A percentile compares a stretch with the other conserved stretches of the same genome.
Evolutionary conservation across 768 basidiomycete species (phyloP).

Genomic region (Sporobolomyces phaffii): DNA sequence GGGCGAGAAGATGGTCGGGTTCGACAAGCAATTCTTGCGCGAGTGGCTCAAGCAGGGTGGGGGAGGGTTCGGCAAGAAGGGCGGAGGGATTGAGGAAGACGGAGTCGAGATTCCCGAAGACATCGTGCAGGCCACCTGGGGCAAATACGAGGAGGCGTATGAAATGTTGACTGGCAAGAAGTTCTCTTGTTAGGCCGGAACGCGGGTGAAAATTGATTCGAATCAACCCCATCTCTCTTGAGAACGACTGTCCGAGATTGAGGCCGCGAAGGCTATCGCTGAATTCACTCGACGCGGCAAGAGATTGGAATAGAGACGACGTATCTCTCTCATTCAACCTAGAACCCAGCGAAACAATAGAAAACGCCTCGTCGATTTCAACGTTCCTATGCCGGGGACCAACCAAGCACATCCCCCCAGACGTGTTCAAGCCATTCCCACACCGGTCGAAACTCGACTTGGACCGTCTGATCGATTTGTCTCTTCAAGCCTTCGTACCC

Average conservation of each 20-base stretch:
- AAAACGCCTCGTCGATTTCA: too few species aligned
- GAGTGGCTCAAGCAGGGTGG: slow-evolving; percentile 69
- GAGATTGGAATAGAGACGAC: too few species aligned
- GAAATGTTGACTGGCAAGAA: slow-evolving; percentile 47
- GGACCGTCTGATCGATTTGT: background rate
- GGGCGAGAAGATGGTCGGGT: slow-evolving; percentile 75
- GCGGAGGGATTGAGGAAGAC: slow-evolving; percentile 55
- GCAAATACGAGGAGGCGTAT: slow-evolving; percentile 70
- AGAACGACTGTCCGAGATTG: too few species aligned
- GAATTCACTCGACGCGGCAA: too few species aligned
- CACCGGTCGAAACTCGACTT: background rate
- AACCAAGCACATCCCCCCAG: slow-evolving; percentile 6
- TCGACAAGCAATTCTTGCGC: slow-evolving; percentile 93
- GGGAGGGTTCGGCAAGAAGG: slow-evolving; percentile 61
- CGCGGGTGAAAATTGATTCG: too few species aligned
- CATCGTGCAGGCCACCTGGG: slow-evolving; percentile 68
- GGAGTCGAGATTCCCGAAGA: slow-evolving; percentile 73
- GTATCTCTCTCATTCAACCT: too few species aligned
- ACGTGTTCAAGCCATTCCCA: slow-evolving; percentile 6
- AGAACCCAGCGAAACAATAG: too few species aligned
- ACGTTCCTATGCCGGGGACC: too few species aligned
- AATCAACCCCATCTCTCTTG: too few species aligned
- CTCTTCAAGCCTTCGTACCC: background rate
- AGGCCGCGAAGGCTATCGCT: too few species aligned
- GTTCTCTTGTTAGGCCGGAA: slow-evolving; percentile 22